A percentile compares a stretch with the other conserved stretches of the same genome.
Evolutionary conservation across 129 eudicot species (phyloP).

Genomic region (Flaveria bidentis): DNA sequence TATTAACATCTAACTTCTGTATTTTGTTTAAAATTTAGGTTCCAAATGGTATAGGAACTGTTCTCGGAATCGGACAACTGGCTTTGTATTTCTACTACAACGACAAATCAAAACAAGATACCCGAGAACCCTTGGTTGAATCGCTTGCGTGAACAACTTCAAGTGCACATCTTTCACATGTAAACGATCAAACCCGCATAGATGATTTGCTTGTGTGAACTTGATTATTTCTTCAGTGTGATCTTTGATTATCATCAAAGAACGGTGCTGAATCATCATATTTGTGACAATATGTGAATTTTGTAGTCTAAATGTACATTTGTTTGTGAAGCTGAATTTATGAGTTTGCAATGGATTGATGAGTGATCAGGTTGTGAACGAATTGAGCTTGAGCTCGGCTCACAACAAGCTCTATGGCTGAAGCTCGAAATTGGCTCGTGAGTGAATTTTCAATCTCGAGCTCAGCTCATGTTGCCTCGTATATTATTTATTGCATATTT

Average conservation of each 20-base stretch:
- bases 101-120: constrained; percentile 38
- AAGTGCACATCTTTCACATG: constrained; percentile 5
- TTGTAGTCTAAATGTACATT: background rate
- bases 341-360: background rate
- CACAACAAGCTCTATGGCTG: no score
- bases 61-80: constrained; percentile 62
- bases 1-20: constrained; percentile 17
- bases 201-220: constrained; percentile 8
- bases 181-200: constrained; percentile 2
- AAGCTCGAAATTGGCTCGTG: no score
- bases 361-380: background rate
- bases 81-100: constrained; percentile 52
- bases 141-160: constrained; percentile 44
- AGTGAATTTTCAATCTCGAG: no score
- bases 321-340: background rate
- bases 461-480: no score
- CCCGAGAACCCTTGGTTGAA: constrained; percentile 58
- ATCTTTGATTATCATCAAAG: constrained; percentile 27
- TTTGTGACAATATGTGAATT: constrained; percentile 15
- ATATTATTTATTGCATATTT: no score
- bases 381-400: no score
- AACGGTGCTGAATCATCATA: background rate
- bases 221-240: constrained; percentile 24
- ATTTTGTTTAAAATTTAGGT: constrained; percentile 48
- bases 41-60: constrained; percentile 81